Percentiles rank a stretch among this genome's conserved stretches.
Conservation (phyloP, 305 asterid species). For the Fraxinus dipetala region DNA sequence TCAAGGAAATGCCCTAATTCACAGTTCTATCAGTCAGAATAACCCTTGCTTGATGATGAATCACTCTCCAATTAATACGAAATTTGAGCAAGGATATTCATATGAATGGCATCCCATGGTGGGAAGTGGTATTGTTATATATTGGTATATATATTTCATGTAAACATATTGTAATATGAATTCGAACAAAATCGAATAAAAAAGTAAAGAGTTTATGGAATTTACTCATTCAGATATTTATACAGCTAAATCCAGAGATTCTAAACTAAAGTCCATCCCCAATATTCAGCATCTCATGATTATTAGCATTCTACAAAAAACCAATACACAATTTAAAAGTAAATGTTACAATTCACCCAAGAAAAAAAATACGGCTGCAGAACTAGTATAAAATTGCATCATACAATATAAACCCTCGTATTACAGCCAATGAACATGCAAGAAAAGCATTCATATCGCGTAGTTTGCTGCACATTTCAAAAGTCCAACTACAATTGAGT, state of each 20-base stretch:
- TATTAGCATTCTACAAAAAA: neutral
- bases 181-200: neutral
- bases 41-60: neutral
- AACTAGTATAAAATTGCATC: neutral
- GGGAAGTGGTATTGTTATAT: neutral
- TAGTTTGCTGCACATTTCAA: neutral
- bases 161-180: neutral
- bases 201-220: neutral
- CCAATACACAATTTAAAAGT: neutral
- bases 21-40: neutral
- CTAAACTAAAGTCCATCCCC: neutral
- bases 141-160: neutral
- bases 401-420: neutral
- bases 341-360: neutral
- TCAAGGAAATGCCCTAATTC: neutral
- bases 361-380: neutral
- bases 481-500: neutral
- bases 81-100: conserved; percentile 1
- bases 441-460: neutral
- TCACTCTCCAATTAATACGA: neutral
- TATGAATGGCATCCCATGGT: neutral
- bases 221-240: neutral
- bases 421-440: neutral
- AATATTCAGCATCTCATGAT: neutral
- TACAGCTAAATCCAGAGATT: neutral